Conservation (phyloP, 2,329 filamentous ascomycete genomes). For the Plectosphaerella cucumerina region DNA sequence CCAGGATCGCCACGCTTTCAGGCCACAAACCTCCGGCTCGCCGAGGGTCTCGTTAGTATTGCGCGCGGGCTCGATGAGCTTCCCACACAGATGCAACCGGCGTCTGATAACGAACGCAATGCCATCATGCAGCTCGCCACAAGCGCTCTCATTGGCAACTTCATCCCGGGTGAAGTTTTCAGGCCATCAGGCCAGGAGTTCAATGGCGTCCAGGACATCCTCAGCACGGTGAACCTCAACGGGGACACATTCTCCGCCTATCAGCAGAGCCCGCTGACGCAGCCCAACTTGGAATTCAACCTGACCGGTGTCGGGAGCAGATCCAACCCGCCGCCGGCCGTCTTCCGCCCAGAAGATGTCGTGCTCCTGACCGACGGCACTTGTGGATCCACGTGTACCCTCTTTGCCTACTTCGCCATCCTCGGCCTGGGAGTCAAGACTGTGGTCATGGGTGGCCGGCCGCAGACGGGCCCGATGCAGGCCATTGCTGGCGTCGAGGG, state of each 20-base stretch:
- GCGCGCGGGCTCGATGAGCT: constrained; percentile 27
- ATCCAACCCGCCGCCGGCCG: constrained; percentile 34
- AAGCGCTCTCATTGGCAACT: constrained; percentile 37
- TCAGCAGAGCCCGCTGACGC: constrained; percentile 35
- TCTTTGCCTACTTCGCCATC: constrained; percentile 51
- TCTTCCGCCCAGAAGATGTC: constrained; percentile 48
- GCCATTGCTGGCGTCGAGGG: constrained; percentile 46
- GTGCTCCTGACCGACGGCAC: constrained; percentile 50
- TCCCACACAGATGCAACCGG: constrained; percentile 22
- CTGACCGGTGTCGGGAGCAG: constrained; percentile 37
- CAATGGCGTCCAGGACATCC: constrained; percentile 22
- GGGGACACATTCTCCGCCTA: constrained; percentile 45
- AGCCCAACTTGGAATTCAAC: constrained; percentile 27
- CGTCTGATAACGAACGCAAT: constrained; percentile 29
- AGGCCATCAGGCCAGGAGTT: constrained; percentile 27
- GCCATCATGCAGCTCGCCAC: constrained; percentile 41
- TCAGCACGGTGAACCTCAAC: constrained; percentile 28
- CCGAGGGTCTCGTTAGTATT: constrained; percentile 41
- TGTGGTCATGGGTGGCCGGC: constrained; percentile 42
- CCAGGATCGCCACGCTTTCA: constrained; percentile 44
- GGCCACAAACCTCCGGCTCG: constrained; percentile 44
- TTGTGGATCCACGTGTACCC: constrained; percentile 51
- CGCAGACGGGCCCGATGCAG: constrained; percentile 40
- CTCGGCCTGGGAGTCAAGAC: constrained; percentile 42
- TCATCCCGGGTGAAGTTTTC: constrained; percentile 42